Evolutionary conservation across 345 rosid species (phyloP), one percentile per base, ranked within the genome.

Genomic region (Durio zibethinus): DNA sequence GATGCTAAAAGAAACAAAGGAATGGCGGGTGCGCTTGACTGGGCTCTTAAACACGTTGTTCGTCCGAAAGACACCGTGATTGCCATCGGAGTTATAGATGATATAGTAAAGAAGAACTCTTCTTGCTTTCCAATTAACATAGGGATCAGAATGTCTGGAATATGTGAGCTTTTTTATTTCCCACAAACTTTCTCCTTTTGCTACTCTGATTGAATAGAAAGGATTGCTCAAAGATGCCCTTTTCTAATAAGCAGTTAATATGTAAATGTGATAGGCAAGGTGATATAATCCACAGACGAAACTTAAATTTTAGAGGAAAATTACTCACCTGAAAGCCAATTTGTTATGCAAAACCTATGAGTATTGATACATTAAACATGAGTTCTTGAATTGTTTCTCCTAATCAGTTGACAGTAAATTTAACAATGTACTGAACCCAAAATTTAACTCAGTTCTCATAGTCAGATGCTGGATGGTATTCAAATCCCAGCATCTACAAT

Each of bases 21-120:
- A 18, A 81, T 67, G 31, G 80, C 79, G 72, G 84, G 85, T 18
- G 87, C 85, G 5, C 60, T 88, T 33, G 84, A 86, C 5, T 88
- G 91, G 91, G 87, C 87, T 59, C 80, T 88, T 14, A 82, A 81
- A 25, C 82, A 82, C 68, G 86, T 85, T 2, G 87, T 84, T 75
- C 83, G 85, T 14, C 86, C 76, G 3, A 53, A 72, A 16, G 85
- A 88, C 56, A 74, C 61, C 7, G 83, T 88, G 21, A 74, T 84
- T 29, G 87, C 80, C 15, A 82, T 88, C 56, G 89, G 88, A 54
- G 77, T 86, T 68, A 50, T 87, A 29, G 8, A 38, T 18, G 83
- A 82, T 15, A 70, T 79, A 42, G 84, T 80, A 4, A 80, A 63
- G 84, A 85, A 80, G 78, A 81, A 23, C 42, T 59, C 80, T 47